Evolutionary conservation across 2,329 filamentous ascomycete genomes (phyloP).

Genomic region (Truncatella angustata): DNA sequence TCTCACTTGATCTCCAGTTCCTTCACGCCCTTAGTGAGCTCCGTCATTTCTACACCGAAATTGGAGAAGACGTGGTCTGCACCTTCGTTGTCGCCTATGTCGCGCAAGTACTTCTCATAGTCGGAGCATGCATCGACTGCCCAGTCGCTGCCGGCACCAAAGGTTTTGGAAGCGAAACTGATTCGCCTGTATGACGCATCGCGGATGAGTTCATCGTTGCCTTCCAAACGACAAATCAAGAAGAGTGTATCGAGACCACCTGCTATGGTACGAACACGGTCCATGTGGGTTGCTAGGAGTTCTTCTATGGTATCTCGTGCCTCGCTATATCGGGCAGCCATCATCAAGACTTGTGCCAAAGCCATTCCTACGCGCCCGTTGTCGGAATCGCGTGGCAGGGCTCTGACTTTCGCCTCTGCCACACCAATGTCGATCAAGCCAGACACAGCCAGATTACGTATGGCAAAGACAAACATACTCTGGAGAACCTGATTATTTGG

Average conservation of each 20-base stretch:
- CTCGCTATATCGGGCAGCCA: slow-evolving; percentile 1
- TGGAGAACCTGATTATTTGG: not conserved
- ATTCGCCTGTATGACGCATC: slow-evolving; percentile 4
- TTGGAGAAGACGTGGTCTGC: slow-evolving; percentile 1
- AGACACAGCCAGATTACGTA: not conserved
- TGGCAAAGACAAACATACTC: slow-evolving; percentile 1
- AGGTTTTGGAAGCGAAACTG: slow-evolving; percentile 3
- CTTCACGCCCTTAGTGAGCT: not conserved
- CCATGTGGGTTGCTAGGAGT: not conserved
- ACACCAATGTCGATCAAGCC: slow-evolving; percentile 2
- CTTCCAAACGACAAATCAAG: slow-evolving; percentile 1
- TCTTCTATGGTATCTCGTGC: slow-evolving; percentile 1
- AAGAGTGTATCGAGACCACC: slow-evolving; percentile 4
- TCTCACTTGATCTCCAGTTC: slow-evolving; percentile 5
- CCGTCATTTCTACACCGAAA: slow-evolving; percentile 2
- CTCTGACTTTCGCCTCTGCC: not conserved
- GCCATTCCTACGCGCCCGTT: slow-evolving; percentile 5
- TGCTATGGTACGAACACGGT: not conserved
- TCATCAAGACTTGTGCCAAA: not conserved
- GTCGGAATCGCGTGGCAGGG: not conserved
- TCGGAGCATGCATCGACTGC: slow-evolving; percentile 2
- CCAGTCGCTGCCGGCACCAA: slow-evolving; percentile 5
- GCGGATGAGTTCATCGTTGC: not conserved
- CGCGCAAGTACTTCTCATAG: slow-evolving; percentile 3
- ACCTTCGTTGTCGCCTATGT: not conserved